A percentile compares a stretch with the other conserved stretches of the same genome.
These are phyloP conservation scores for Ogataea dorogensis DNA, from an alignment of 805 yeast genomes.

Conservation along the genomic window DNA sequence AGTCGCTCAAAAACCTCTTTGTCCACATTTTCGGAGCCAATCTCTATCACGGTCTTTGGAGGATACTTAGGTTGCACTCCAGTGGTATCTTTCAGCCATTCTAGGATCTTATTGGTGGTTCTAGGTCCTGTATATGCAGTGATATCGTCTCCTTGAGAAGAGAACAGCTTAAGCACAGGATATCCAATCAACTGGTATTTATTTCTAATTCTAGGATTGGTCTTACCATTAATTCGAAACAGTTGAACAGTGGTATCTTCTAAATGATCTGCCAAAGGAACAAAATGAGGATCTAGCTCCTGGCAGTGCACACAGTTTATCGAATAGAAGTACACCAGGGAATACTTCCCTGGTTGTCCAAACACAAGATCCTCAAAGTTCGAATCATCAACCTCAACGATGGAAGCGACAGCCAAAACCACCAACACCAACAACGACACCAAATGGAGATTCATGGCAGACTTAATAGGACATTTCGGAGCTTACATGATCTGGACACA, in stretches of 20 bases:
- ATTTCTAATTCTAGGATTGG: constrained; percentile 35
- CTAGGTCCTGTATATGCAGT: constrained; percentile 38
- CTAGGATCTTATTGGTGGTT: constrained; percentile 32
- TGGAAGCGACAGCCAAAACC: constrained; percentile 4
- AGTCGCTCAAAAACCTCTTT: constrained; percentile 12
- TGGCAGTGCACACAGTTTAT: constrained; percentile 47
- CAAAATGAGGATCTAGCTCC: constrained; percentile 44
- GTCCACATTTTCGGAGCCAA: constrained; percentile 19
- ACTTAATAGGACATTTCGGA: constrained; percentile 8
- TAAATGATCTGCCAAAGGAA: constrained; percentile 43
- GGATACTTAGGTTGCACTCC: constrained; percentile 37
- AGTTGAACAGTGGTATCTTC: constrained; percentile 37
- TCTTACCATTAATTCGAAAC: constrained; percentile 36
- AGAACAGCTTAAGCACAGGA: constrained; percentile 50
- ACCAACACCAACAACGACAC: constrained; percentile 1
- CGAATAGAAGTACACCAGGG: constrained; percentile 48
- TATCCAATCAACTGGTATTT: constrained; percentile 42
- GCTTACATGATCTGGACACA: constrained; percentile 2
- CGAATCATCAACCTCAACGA: constrained; percentile 24
- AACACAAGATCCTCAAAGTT: constrained; percentile 25
- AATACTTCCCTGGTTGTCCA: constrained; percentile 31
- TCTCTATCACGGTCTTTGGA: constrained; percentile 15
- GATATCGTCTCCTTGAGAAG: constrained; percentile 40
- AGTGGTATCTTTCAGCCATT: constrained; percentile 32
- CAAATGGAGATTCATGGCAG: too few species aligned